Conservation (phyloP, 2,329 filamentous ascomycete species). For the Periconia macrospinosa region DNA sequence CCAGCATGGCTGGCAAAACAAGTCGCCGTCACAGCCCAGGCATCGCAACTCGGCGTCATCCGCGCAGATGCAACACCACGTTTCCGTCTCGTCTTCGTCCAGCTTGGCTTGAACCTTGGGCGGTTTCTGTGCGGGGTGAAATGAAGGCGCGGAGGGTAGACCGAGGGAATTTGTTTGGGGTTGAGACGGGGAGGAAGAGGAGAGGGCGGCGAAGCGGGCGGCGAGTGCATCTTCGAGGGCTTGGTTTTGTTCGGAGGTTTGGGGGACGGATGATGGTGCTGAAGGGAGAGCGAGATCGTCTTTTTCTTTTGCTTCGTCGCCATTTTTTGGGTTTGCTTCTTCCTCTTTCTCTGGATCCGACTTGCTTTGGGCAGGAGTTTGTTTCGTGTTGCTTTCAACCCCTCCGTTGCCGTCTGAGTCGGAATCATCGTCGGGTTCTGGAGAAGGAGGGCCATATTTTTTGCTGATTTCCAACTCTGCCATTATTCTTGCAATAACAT, state of each 20-base stretch:
- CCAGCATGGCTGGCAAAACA: constrained; percentile 82
- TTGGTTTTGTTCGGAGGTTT: constrained; percentile 17
- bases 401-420: not conserved
- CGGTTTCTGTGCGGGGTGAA: constrained; percentile 43
- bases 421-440: constrained; percentile 7
- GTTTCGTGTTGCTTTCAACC: not conserved
- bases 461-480: constrained; percentile 49
- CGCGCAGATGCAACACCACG: constrained; percentile 82
- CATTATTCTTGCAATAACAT: constrained; percentile 50
- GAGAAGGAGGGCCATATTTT: constrained; percentile 38
- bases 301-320: not conserved
- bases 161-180: constrained; percentile 29
- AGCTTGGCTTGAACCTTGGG: constrained; percentile 38
- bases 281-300: constrained; percentile 44
- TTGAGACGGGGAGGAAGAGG: constrained; percentile 36
- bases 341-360: not conserved
- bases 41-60: constrained; percentile 76
- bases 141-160: constrained; percentile 52
- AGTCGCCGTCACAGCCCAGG: constrained; percentile 68
- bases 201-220: constrained; percentile 49
- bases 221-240: constrained; percentile 50
- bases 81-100: constrained; percentile 71
- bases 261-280: constrained; percentile 41
- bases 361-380: not conserved
- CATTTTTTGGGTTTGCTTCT: not conserved